Evolutionary conservation across 805 yeast genomes (phyloP), one percentile per base, ranked within the genome.

Genomic region (Kockiozyma suomiensis): DNA sequence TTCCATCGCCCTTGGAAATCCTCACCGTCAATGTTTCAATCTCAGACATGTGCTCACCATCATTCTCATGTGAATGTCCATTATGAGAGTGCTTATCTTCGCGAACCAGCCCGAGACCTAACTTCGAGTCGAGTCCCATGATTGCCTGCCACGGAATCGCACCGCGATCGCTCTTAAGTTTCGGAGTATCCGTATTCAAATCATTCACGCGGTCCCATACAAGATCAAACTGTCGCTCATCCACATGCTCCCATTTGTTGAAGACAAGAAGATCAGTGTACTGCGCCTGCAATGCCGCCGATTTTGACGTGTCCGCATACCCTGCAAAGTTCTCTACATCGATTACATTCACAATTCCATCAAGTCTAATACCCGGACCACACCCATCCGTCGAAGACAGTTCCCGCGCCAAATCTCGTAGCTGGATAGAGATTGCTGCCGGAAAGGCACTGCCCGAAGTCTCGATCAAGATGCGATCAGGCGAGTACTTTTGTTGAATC

Each of bases 401-500:
- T 19, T 64, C 67, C 28, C 48, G 50, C 21, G 64, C 64, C 33
- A 65, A 59, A 3, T 65, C 64, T 3, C 66, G 58, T 12, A 65
- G 57, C 51, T 65, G 68, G 37, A 64, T 60, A 12, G 65, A 53
- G 8, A 65, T 56, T 21, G 66, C 62, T 1, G 68, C 68, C 15
- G 68, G 68, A 50, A 65, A 64, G 17, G 68, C 68, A 21, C 64
- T 64, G 19, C 68, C 68, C 2, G 68, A 65, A 8, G 68, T 65
- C 52, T 65, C 68, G n/a, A 65, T 56, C 33, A 65, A 37, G 10
- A 65, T 65, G 10, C 68, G 45, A 38, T 65, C 68, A 3, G 68
- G 68, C 17, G 52, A 12, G 46, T 58, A 61, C 12, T 50, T 58
- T 21, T 47, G 43, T 33, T 58, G 67, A 15, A 65, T 26, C 38